Evolutionary conservation across 805 yeast genomes (phyloP).

Genomic region (Starmerella floricola): DNA sequence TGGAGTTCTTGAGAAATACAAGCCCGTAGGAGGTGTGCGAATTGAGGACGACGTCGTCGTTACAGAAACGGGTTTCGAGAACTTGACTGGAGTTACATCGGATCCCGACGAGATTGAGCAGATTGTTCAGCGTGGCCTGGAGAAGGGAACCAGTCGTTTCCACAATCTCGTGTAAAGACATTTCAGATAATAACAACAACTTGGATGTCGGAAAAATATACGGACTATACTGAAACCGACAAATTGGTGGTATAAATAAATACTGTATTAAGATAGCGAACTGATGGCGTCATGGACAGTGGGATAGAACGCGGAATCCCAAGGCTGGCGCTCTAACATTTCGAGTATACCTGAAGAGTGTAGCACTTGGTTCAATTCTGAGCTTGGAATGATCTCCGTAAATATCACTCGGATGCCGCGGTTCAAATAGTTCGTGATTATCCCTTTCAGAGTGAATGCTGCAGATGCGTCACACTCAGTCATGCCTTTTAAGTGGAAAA

Average conservation of each 20-base stretch:
- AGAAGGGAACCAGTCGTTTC: constrained; percentile 28
- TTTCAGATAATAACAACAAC: no score
- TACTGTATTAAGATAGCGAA: background rate
- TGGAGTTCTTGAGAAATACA: constrained; percentile 59
- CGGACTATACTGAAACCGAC: no score
- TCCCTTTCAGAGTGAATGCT: constrained; percentile 53
- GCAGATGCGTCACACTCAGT: constrained; percentile 69
- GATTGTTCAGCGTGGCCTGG: constrained; percentile 57
- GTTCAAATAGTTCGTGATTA: constrained; percentile 42
- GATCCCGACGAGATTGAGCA: constrained; percentile 72
- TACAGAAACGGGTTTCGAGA: constrained; percentile 64
- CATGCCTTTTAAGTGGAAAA: constrained; percentile 76
- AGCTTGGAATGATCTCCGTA: constrained; percentile 44
- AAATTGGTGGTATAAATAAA: background rate
- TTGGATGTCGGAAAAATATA: no score
- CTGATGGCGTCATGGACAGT: constrained; percentile 47
- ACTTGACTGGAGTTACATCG: constrained; percentile 68
- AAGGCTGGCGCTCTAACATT: constrained; percentile 28
- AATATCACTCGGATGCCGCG: constrained; percentile 48
- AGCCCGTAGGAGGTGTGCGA: constrained; percentile 93
- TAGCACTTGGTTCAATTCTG: constrained; percentile 39
- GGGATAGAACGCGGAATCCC: constrained; percentile 31
- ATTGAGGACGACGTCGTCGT: constrained; percentile 87
- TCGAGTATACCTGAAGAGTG: constrained; percentile 43
- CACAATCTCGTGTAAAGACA: constrained; percentile 11